Base-by-base conservation (phyloP, 768 basidiomycete species). In the Pisolithus microcarpus region DNA sequence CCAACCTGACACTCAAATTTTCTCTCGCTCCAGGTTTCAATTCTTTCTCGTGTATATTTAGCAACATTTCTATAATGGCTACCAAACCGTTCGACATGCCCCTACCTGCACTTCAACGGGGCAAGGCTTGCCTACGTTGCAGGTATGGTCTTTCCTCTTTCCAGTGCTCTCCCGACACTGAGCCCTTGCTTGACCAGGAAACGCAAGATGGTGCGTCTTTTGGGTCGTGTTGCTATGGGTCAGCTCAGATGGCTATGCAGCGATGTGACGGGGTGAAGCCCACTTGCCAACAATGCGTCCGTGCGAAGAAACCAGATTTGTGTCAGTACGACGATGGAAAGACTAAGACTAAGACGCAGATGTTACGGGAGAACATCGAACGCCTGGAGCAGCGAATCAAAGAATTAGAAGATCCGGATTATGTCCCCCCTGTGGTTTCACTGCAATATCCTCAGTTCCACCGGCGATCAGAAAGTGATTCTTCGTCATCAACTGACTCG, bases 291-390 rank as follows among this genome's bases (percentile, higher is more conserved):
- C 87, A 90, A 61, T 90, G 87, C 61, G 71, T 72, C 26, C 81
- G 84, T 48, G 86, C 86, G 39, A 89, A 89, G 75, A 88, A 87
- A 63, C 72, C 71, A 46, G 84, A 87, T 3, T 71, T 64, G 10
- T 90, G 87, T 66, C 84, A 86, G 60, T 90, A 89, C 63, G 87
- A 90, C 58, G 87, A 90, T 66, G 87, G 87, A 23, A 87, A 84
- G 70, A 84, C 85, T 45, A 89, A 88, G 72, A 88, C 85, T 42
- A 76, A 86, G 54, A 89, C 87, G 0, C 87, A 89, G 60, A 65
- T 88, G 46, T 76, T 90, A 51, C 81, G 85, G 51, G 87, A 90
- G 63, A 85, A 83, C 60, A 85, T 90, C 56, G 72, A 74, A 40
- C 80, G 80, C 37, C 80, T 89, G 50, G 86, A 90, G 64, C 73